Conservation (phyloP, 1,139 yeast genomes). For the Saccharomycopsis phalli region DNA sequence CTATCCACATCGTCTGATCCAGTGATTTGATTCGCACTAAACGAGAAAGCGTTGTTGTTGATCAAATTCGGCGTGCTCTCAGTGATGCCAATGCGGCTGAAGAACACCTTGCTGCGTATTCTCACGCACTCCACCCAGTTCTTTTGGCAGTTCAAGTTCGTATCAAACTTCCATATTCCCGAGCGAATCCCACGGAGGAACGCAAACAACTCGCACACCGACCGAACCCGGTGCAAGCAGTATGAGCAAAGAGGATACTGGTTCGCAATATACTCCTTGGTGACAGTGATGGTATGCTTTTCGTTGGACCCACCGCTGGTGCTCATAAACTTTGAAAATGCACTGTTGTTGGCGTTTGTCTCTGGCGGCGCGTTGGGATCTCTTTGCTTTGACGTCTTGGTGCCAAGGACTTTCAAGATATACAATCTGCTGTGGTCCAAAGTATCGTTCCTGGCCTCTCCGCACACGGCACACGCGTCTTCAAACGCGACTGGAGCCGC, state of each 20-base stretch:
- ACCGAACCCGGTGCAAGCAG: slow-evolving; percentile 71
- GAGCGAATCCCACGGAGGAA: slow-evolving; percentile 56
- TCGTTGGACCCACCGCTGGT: slow-evolving; percentile 15
- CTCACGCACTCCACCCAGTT: slow-evolving; percentile 54
- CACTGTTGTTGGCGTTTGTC: slow-evolving; percentile 16
- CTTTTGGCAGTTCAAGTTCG: slow-evolving; percentile 29
- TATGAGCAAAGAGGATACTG: slow-evolving; percentile 75
- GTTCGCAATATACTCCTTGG: slow-evolving; percentile 23
- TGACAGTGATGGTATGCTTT: slow-evolving; percentile 16
- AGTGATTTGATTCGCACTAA: slow-evolving; percentile 8
- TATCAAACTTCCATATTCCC: slow-evolving; percentile 43
- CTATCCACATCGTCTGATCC: slow-evolving; percentile 7
- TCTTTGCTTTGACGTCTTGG: slow-evolving; percentile 21
- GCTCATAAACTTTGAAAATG: slow-evolving; percentile 25
- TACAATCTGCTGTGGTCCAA: slow-evolving; percentile 74
- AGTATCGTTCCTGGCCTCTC: slow-evolving; percentile 60
- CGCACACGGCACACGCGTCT: slow-evolving; percentile 75
- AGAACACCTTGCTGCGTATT: slow-evolving; percentile 56
- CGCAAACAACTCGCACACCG: slow-evolving; percentile 71
- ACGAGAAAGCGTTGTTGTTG: slow-evolving; percentile 29
- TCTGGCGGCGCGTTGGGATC: slow-evolving; percentile 18
- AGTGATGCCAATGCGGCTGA: slow-evolving; percentile 70
- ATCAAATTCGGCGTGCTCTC: slow-evolving; percentile 29
- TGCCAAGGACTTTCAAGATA: slow-evolving; percentile 40
- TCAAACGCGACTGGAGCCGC: slow-evolving; percentile 57